Conservation (phyloP, 768 basidiomycete genomes). For the Calocera viscosa region DNA sequence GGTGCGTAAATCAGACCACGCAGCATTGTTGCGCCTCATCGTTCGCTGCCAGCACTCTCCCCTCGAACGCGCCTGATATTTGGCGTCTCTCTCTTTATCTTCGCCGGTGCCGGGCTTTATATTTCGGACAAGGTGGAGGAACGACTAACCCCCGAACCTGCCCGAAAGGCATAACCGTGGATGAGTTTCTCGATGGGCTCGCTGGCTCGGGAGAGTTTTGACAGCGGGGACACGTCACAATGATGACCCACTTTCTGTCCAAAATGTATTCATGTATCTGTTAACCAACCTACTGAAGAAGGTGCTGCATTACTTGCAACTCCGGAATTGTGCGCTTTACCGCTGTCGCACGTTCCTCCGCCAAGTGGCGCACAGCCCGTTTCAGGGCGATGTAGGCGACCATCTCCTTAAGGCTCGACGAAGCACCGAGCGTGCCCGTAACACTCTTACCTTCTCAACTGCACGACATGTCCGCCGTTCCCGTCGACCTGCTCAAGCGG, state of each 20-base stretch:
- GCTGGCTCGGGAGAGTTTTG: too few species aligned
- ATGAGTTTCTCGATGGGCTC: too few species aligned
- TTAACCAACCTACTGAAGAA: too few species aligned
- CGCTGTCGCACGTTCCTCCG: neutral
- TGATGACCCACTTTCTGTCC: too few species aligned
- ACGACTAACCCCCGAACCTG: neutral
- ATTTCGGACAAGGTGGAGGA: neutral
- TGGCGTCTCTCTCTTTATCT: neutral
- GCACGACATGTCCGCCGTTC: neutral
- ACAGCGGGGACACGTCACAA: too few species aligned
- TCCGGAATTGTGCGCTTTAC: neutral
- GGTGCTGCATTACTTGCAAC: too few species aligned
- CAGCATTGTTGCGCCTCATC: neutral
- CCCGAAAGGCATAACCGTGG: neutral
- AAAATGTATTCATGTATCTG: neutral
- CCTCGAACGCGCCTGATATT: neutral
- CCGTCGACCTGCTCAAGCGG: slow-evolving; percentile 24
- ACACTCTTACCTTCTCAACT: neutral
- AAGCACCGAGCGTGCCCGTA: neutral
- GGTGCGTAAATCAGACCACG: neutral
- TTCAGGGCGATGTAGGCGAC: slow-evolving; percentile 3
- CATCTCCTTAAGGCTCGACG: neutral
- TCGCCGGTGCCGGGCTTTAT: neutral
- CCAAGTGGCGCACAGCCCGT: neutral
- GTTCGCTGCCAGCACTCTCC: neutral